Conservation (phyloP, 306 rosid species). For the Prunus campanulata region DNA sequence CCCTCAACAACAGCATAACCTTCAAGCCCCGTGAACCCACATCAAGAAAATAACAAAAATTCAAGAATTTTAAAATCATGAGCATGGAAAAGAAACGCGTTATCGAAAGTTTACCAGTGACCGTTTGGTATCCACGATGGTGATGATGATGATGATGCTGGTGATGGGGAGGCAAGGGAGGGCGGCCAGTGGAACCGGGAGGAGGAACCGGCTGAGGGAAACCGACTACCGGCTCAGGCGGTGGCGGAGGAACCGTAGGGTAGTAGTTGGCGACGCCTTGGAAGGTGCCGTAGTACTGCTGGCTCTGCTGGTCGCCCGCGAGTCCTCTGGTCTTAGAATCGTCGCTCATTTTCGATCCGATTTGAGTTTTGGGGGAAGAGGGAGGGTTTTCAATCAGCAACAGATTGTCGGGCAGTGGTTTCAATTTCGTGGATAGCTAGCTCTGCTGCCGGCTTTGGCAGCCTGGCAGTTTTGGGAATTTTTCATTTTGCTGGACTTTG, state of each 20-base stretch:
- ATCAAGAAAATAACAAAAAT: not conserved
- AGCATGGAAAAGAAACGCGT: not conserved
- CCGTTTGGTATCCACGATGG: slow-evolving; percentile 37
- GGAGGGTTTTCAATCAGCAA: not conserved
- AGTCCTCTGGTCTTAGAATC: slow-evolving; percentile 44
- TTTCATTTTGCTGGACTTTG: not conserved
- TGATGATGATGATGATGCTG: slow-evolving; percentile 13
- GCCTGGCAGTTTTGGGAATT: not conserved
- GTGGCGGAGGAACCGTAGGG: slow-evolving; percentile 38
- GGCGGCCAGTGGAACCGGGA: slow-evolving; percentile 15
- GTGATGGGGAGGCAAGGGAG: slow-evolving; percentile 33
- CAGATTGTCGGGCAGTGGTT: not conserved
- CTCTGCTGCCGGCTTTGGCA: not conserved
- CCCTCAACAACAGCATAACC: slow-evolving; percentile 66
- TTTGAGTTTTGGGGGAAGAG: not conserved
- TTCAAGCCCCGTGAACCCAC: slow-evolving; percentile 15
- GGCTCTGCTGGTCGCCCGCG: slow-evolving; percentile 30
- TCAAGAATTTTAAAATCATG: not conserved
- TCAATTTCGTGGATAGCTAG: not conserved
- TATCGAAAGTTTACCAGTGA: slow-evolving; percentile 37
- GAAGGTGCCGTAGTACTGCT: slow-evolving; percentile 72
- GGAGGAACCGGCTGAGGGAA: slow-evolving; percentile 50
- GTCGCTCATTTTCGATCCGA: slow-evolving; percentile 34
- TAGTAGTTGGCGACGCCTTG: slow-evolving; percentile 81
- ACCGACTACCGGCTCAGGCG: slow-evolving; percentile 42